Percentiles rank a stretch among this genome's conserved stretches.
These are phyloP conservation scores for Nematodospora anomalae DNA, from an alignment of 1,139 yeast species.

Conservation along the genomic window DNA sequence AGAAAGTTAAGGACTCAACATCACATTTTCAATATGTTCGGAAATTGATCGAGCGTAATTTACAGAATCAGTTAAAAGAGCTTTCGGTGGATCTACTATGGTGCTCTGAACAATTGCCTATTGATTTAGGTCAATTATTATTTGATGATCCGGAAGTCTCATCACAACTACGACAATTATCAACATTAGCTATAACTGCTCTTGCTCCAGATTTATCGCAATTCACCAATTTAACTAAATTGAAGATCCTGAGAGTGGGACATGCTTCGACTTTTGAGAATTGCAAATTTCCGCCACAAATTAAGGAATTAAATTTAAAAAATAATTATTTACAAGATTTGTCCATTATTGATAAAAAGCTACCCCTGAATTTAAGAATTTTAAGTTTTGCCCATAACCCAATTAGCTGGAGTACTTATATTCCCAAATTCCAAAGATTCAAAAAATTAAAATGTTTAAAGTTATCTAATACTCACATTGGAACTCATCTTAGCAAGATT, in stretches of 20 bases:
- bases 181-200: constrained; percentile 2
- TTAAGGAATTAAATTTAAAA: constrained; percentile 17
- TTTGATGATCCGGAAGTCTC: constrained; percentile 3
- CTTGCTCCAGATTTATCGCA: neutral
- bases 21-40: constrained; percentile 14
- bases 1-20: constrained; percentile 18
- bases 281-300: constrained; percentile 12
- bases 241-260: constrained; percentile 5
- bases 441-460: constrained; percentile 17
- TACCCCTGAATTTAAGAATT: constrained; percentile 14
- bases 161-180: constrained; percentile 5
- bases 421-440: constrained; percentile 14
- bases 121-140: constrained; percentile 5
- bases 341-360: constrained; percentile 1
- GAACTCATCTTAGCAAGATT: constrained; percentile 15
- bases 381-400: constrained; percentile 26
- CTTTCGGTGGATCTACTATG: constrained; percentile 7
- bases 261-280: constrained; percentile 3
- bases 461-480: constrained; percentile 22
- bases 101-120: constrained; percentile 2
- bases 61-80: constrained; percentile 6
- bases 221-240: constrained; percentile 6
- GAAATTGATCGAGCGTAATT: constrained; percentile 13
- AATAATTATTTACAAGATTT: constrained; percentile 18
- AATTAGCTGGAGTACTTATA: constrained; percentile 20